These are phyloP conservation scores for Rhizopogon roseolus DNA, from an alignment of 768 basidiomycete species.

Conservation along the genomic window DNA sequence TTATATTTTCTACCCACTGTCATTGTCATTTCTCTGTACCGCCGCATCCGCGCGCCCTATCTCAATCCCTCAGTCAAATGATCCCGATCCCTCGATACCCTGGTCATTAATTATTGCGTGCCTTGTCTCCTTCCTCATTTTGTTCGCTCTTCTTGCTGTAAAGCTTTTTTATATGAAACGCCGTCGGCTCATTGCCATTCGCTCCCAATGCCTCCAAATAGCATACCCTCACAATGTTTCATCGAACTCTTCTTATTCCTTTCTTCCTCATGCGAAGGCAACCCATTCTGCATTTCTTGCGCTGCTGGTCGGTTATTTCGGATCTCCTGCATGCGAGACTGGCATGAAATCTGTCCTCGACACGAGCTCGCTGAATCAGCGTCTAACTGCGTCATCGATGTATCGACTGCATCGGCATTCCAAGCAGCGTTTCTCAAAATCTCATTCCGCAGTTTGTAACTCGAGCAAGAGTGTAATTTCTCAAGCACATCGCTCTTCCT, in stretches of 20 bases:
- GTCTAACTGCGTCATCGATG: conserved; percentile 2
- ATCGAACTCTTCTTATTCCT: conserved; percentile 1
- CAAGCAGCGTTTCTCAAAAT: conserved; percentile 5
- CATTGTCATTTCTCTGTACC: not conserved
- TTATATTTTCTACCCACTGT: not conserved
- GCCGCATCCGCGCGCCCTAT: not conserved
- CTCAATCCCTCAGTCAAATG: not conserved
- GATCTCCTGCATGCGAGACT: conserved; percentile 28
- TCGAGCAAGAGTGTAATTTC: conserved; percentile 3
- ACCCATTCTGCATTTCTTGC: conserved; percentile 5
- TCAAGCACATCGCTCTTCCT: conserved; percentile 2
- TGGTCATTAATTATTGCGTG: conserved; percentile 10
- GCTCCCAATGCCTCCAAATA: conserved; percentile 4
- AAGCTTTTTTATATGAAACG: conserved; percentile 24
- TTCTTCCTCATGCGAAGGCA: not conserved
- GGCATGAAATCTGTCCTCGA: conserved; percentile 11
- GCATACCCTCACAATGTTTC: conserved; percentile 1
- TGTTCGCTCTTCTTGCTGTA: conserved; percentile 11
- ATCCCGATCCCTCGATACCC: not conserved
- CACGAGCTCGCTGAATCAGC: conserved; percentile 3
- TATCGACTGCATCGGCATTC: conserved; percentile 7
- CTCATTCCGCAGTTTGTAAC: not conserved
- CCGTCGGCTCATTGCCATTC: conserved; percentile 23
- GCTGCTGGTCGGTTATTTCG: conserved; percentile 23
- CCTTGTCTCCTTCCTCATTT: conserved; percentile 13